A percentile compares a stretch with the other conserved stretches of the same genome.
Conservation (phyloP, 208 protist species). For the Leishmania turanica region DNA sequence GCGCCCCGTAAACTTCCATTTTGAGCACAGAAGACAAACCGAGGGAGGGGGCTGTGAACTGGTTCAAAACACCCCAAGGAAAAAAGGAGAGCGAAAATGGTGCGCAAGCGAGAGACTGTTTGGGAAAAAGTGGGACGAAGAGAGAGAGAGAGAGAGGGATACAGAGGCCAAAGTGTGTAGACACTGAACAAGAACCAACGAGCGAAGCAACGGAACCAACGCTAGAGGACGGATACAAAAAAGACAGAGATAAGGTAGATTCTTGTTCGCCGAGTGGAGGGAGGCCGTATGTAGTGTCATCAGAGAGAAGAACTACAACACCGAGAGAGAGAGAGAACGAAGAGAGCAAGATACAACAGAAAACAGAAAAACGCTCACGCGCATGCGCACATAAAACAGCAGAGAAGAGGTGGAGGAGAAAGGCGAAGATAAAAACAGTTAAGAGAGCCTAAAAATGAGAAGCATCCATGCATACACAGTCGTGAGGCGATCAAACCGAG, state of each 20-base stretch:
- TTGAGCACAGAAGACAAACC: neutral
- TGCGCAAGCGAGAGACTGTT: too few relatives aligned
- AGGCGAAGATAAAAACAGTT: neutral
- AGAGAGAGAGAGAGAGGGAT: neutral
- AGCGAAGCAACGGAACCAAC: neutral
- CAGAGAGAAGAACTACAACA: neutral
- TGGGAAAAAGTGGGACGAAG: neutral
- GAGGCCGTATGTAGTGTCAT: neutral
- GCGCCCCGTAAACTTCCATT: neutral
- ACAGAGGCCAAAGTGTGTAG: neutral
- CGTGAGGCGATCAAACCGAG: neutral
- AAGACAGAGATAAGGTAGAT: neutral
- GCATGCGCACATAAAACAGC: neutral
- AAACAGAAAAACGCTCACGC: neutral
- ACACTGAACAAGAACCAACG: slow-evolving; percentile 3
- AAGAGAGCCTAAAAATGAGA: neutral
- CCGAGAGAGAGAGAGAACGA: neutral
- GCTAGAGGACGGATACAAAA: neutral
- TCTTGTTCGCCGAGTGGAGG: neutral
- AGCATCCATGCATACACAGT: neutral
- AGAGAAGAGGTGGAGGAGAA: neutral
- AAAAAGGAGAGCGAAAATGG: neutral
- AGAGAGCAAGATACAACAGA: neutral
- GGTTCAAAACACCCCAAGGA: too few relatives aligned
- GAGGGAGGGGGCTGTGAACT: neutral